These are phyloP conservation scores for Aspergillus luchuensis DNA, from an alignment of 2,329 filamentous ascomycete species.

Conservation along the genomic window DNA sequence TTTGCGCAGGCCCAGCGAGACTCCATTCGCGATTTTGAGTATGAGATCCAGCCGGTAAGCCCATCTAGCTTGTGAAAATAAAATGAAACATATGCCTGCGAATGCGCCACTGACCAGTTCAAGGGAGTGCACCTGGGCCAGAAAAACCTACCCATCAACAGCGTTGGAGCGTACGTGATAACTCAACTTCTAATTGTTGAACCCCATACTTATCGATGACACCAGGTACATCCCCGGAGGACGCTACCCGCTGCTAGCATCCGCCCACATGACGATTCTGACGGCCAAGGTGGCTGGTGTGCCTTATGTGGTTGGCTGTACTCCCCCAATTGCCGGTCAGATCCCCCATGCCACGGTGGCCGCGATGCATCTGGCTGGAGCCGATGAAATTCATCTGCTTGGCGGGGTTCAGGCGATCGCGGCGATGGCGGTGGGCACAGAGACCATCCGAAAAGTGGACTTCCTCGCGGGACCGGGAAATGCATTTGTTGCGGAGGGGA, in stretches of 20 bases:
- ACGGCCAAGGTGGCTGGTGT: constrained; percentile 59
- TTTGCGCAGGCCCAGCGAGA: constrained; percentile 54
- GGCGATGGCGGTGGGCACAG: constrained; percentile 55
- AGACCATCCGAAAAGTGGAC: constrained; percentile 52
- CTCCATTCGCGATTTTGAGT: constrained; percentile 53
- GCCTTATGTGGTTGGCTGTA: constrained; percentile 53
- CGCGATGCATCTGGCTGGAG: constrained; percentile 54
- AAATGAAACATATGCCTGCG: too few relatives aligned
- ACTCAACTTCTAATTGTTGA: too few relatives aligned
- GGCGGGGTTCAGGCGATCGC: constrained; percentile 57
- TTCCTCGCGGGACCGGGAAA: constrained; percentile 59
- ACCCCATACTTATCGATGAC: too few relatives aligned
- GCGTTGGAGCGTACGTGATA: constrained; percentile 47
- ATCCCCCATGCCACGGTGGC: constrained; percentile 54
- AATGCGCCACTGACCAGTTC: not conserved
- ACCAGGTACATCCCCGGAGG: constrained; percentile 53
- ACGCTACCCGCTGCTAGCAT: constrained; percentile 56
- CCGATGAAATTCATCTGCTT: constrained; percentile 55
- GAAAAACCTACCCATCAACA: constrained; percentile 52
- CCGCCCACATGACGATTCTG: constrained; percentile 59
- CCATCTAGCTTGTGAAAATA: too few relatives aligned
- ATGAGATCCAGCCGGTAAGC: constrained; percentile 48
- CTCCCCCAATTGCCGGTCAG: constrained; percentile 53
- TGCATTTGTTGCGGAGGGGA: constrained; percentile 58
- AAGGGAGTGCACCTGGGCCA: constrained; percentile 54